These are phyloP conservation scores for Podila clonocystis DNA, from an alignment of 192 early-diverging fungal genomes.

Conservation along the genomic window DNA sequence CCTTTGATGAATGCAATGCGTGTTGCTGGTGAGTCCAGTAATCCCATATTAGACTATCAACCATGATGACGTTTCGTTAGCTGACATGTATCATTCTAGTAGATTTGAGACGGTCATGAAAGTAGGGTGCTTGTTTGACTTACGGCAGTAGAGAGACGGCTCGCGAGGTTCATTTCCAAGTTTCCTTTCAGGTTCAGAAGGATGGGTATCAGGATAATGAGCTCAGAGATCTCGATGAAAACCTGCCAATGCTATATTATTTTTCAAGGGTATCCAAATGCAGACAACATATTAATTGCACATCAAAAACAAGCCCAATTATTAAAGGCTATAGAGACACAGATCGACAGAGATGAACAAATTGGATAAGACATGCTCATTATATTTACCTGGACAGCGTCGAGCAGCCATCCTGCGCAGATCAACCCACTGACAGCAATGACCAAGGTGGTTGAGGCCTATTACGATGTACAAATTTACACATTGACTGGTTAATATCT, in stretches of 20 bases:
- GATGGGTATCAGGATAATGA: conserved; percentile 91
- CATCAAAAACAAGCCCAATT: too few species aligned
- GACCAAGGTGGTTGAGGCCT: conserved; percentile 61
- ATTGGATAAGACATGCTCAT: too few species aligned
- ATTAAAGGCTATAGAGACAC: too few species aligned
- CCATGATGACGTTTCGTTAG: too few species aligned
- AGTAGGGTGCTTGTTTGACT: not conserved
- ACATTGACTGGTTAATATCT: not conserved
- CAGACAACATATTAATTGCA: not conserved
- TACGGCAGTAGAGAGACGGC: conserved; percentile 84
- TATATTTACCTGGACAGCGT: conserved; percentile 64
- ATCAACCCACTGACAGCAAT: conserved; percentile 78
- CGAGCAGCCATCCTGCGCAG: conserved; percentile 76
- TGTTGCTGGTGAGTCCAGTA: conserved; percentile 61
- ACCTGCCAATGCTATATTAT: conserved; percentile 69
- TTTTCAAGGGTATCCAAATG: too few species aligned
- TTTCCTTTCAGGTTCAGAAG: conserved; percentile 92
- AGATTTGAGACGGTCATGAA: not conserved
- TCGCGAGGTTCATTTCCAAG: conserved; percentile 90
- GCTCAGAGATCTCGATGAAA: conserved; percentile 72
- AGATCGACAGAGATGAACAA: too few species aligned
- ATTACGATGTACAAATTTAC: not conserved
- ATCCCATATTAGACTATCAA: conserved; percentile 68
- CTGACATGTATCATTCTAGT: too few species aligned
- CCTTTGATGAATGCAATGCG: conserved; percentile 71